Evolutionary conservation across 148 eudicot species (phyloP), one percentile per base, ranked within the genome.

Genomic region (Arctostaphylos glauca): DNA sequence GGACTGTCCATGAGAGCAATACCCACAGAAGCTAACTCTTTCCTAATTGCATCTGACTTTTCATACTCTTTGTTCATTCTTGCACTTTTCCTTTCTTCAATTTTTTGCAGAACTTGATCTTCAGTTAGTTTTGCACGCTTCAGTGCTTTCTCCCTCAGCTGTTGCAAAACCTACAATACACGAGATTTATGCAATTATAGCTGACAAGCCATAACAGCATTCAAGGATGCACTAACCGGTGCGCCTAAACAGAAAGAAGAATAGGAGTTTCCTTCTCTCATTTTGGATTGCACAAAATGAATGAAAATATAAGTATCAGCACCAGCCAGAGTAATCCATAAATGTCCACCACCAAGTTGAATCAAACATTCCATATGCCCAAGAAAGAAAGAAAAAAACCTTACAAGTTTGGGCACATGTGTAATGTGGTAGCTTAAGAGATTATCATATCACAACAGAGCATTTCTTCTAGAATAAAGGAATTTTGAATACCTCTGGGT

Each of bases 1-100:
- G 98, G 97, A 83, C 86, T 92, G 86, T 96, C 99, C 99, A 96
- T 96, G 70, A 96, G 91, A 84, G 96, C 86, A 80, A 96, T 93
- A 8, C 99, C 99, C 18, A 85, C 74, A 80, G 90, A 90, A 85
- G 98, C 97, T 87, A 96, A 85, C 70, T 92, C 95, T 87, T 94
- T 87, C 80, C 99, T 88, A 64, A 96, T 91, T 49, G 87, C 87
- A 87, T 96, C 99, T 3, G 99, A 96, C 74, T 89, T 90, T 79
- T 90, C 97, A 77, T 92, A 96, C 19, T 96, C 97, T 86, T 92
- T 93, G 82, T 91, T 91, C 85, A 83, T 90, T 81, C 99, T 88
- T 76, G 98, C 94, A 31, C 46, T 78, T 78, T 84, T 89, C 84
- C 99, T 91, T 81, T 91, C 99, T 70, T 89, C 90, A 74, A 96